phyloP scores from a whole-genome alignment of 495 filamentous ascomycete genomes.

The Penicillium samsonianum region DNA sequence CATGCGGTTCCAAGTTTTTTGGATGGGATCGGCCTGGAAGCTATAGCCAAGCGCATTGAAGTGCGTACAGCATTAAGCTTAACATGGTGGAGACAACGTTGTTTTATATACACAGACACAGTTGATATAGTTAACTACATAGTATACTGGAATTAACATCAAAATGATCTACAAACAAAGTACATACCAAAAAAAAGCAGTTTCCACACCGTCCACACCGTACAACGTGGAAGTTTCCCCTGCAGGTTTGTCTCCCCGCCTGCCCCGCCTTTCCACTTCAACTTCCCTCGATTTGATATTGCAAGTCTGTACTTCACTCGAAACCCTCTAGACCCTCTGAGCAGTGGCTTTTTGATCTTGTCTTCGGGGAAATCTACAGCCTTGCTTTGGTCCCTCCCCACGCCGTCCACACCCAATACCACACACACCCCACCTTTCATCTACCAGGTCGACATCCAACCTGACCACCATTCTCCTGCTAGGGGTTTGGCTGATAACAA shows the following conservation, averaged over 20 bases:
- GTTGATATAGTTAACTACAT: not conserved
- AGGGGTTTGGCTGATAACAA: not conserved
- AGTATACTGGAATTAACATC: not conserved
- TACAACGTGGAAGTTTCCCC: not conserved
- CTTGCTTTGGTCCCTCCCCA: not conserved
- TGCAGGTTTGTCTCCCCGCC: constrained; percentile 22
- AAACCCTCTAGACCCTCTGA: too few relatives aligned
- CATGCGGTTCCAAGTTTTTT: not conserved
- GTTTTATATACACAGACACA: too few relatives aligned
- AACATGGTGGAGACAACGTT: not conserved
- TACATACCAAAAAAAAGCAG: not conserved
- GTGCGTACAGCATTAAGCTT: constrained; percentile 1
- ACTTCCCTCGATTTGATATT: constrained; percentile 2
- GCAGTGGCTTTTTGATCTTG: not conserved
- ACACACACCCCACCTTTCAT: not conserved
- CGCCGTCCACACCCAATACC: not conserved
- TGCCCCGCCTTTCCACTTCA: constrained; percentile 24
- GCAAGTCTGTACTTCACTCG: not conserved
- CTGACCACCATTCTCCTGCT: not conserved
- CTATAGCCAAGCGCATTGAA: constrained; percentile 1
- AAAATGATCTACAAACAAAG: constrained; percentile 2
- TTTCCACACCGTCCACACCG: not conserved
- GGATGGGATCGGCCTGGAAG: not conserved
- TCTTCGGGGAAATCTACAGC: not conserved
- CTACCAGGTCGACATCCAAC: not conserved